These are phyloP conservation scores for Bretschneidera sinensis DNA, from an alignment of 345 rosid species.

Conservation along the genomic window DNA sequence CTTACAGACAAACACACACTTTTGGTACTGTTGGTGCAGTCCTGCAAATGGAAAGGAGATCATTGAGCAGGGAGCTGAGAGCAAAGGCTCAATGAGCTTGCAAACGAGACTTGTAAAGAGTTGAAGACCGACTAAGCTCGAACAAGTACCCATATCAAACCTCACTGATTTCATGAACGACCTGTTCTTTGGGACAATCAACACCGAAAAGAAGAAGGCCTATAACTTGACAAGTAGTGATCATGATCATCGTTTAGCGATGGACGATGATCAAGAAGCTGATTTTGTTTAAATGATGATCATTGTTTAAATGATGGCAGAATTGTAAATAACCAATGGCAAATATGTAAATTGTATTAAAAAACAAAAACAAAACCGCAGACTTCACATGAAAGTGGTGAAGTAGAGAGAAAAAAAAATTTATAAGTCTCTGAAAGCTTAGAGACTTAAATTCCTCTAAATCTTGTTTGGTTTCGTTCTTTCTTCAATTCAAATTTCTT, in stretches of 20 bases:
- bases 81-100: background rate
- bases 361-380: too few species aligned
- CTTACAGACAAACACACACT: too few species aligned
- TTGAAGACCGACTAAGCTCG: constrained; percentile 4
- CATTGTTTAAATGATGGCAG: too few species aligned
- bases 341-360: too few species aligned
- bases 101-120: constrained; percentile 29
- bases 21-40: constrained; percentile 1
- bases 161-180: constrained; percentile 70
- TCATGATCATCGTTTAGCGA: constrained; percentile 1
- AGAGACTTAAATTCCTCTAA: too few species aligned
- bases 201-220: constrained; percentile 28
- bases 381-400: too few species aligned
- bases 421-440: too few species aligned
- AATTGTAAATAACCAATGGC: too few species aligned
- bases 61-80: background rate
- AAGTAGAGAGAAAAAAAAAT: too few species aligned
- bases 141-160: constrained; percentile 38
- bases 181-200: constrained; percentile 49
- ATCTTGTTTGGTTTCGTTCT: too few species aligned
- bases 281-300: too few species aligned
- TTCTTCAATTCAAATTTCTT: too few species aligned
- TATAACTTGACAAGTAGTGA: constrained; percentile 38
- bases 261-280: constrained; percentile 25
- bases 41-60: background rate